phyloP scores from a whole-genome alignment of 2,329 filamentous ascomycete species.

The Penicillium verrucosum region DNA sequence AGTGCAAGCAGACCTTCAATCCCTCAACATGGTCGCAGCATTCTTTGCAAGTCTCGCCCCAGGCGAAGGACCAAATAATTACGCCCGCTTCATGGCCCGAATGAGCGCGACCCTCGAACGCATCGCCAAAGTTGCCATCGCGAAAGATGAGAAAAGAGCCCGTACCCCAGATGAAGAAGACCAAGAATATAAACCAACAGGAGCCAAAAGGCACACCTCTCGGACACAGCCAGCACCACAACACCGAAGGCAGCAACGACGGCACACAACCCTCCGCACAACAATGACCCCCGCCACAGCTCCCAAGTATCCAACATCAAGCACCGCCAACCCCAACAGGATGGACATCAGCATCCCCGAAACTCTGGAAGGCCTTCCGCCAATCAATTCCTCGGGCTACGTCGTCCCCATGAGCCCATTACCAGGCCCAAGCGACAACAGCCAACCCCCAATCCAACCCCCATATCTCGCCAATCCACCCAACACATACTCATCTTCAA shows the following conservation, averaged over 20 bases:
- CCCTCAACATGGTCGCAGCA: slow-evolving; percentile 84
- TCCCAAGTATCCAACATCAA: slow-evolving; percentile 6
- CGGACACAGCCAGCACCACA: slow-evolving; percentile 15
- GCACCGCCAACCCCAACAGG: slow-evolving; percentile 3
- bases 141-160: slow-evolving; percentile 70
- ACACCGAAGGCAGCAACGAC: slow-evolving; percentile 5
- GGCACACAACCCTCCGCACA: slow-evolving; percentile 5
- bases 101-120: slow-evolving; percentile 90
- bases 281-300: slow-evolving; percentile 2
- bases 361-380: slow-evolving; percentile 29
- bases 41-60: slow-evolving; percentile 83
- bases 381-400: slow-evolving; percentile 33
- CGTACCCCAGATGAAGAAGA: slow-evolving; percentile 26
- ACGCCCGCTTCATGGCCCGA: slow-evolving; percentile 83
- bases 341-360: slow-evolving; percentile 24
- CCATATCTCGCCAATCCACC: background rate
- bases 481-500: background rate
- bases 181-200: slow-evolving; percentile 15
- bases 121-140: slow-evolving; percentile 80
- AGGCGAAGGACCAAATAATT: slow-evolving; percentile 72
- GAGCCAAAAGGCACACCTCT: slow-evolving; percentile 22
- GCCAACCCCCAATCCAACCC: background rate
- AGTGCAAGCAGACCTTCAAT: slow-evolving; percentile 75
- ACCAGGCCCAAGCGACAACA: slow-evolving; percentile 1
- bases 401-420: slow-evolving; percentile 28